Percentiles rank a stretch among this genome's conserved stretches.
These are phyloP conservation scores for Xylaria sp. DNA, from an alignment of 2,329 filamentous ascomycete species.

Conservation along the genomic window DNA sequence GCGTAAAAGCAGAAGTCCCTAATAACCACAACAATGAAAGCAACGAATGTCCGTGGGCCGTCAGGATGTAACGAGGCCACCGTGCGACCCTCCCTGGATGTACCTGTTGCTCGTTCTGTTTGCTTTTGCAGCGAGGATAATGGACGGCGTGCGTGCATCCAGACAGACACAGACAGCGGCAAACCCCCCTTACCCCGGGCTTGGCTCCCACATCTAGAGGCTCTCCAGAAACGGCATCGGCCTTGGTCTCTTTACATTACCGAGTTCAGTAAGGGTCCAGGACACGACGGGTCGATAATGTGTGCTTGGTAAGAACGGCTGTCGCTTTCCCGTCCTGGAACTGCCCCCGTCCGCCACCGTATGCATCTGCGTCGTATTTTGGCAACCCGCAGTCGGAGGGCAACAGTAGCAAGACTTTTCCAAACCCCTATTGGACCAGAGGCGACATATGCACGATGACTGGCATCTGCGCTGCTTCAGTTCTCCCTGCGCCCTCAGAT, in stretches of 20 bases:
- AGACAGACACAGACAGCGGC: conserved; percentile 11
- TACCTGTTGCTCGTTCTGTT: conserved; percentile 26
- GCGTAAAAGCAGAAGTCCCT: conserved; percentile 32
- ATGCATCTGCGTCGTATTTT: conserved; percentile 27
- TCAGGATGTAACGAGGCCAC: conserved; percentile 38
- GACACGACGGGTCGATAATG: conserved; percentile 16
- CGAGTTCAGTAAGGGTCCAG: conserved; percentile 16
- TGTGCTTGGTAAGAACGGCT: conserved; percentile 25
- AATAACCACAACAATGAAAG: conserved; percentile 20
- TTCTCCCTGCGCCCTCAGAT: conserved; percentile 27
- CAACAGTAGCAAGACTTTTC: conserved; percentile 8
- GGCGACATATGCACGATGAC: conserved; percentile 39
- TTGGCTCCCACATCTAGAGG: conserved; percentile 15
- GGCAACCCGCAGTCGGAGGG: conserved; percentile 15
- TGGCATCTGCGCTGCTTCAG: conserved; percentile 33
- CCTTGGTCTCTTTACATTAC: not conserved
- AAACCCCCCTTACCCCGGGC: conserved; percentile 10
- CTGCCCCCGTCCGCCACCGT: conserved; percentile 16
- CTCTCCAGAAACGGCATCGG: conserved; percentile 24
- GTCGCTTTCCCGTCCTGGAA: conserved; percentile 24
- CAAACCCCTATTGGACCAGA: conserved; percentile 32
- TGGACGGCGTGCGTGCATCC: conserved; percentile 23
- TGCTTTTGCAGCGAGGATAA: conserved; percentile 29
- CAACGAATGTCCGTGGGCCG: conserved; percentile 23
- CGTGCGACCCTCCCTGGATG: conserved; percentile 31